Evolutionary conservation across 495 filamentous ascomycete species (phyloP).

Genomic region (Podospora fimiseda): DNA sequence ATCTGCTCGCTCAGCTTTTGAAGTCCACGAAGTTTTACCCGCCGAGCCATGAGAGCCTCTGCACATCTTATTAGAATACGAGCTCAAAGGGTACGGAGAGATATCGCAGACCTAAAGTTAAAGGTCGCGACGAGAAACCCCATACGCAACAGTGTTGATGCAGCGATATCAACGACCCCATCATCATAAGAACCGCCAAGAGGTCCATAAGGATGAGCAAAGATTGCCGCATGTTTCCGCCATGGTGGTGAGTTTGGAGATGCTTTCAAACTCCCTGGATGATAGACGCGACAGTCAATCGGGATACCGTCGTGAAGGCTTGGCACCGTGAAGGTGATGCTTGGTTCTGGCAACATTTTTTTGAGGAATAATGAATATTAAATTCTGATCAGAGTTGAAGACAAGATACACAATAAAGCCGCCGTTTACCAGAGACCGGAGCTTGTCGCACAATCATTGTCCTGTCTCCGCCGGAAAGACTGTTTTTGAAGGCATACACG

Average conservation of each 20-base stretch:
- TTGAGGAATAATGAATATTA: not conserved
- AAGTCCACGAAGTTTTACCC: conserved; percentile 80
- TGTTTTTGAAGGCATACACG: too few relatives aligned
- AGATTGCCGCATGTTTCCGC: conserved; percentile 58
- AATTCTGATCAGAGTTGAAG: too few relatives aligned
- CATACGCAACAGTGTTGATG: conserved; percentile 52
- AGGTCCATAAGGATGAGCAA: conserved; percentile 88
- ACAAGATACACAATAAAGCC: too few relatives aligned
- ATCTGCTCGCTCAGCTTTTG: conserved; percentile 69
- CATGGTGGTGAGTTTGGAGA: conserved; percentile 28
- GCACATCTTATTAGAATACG: not conserved
- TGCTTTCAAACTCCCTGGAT: conserved; percentile 44
- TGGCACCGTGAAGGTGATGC: conserved; percentile 69
- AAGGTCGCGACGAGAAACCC: conserved; percentile 82
- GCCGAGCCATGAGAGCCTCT: conserved; percentile 75
- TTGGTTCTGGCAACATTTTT: conserved; percentile 46
- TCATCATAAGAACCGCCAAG: conserved; percentile 86
- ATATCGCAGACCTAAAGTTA: conserved; percentile 69
- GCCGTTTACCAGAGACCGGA: too few relatives aligned
- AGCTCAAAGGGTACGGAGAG: not conserved
- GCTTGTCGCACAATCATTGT: too few relatives aligned
- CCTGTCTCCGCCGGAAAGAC: too few relatives aligned
- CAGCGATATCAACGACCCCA: conserved; percentile 59
- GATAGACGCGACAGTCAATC: conserved; percentile 77
- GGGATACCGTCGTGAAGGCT: conserved; percentile 70